A percentile compares a stretch with the other conserved stretches of the same genome.
Conservation (phyloP, 768 basidiomycete genomes). For the Sporobolomyces roseus region DNA sequence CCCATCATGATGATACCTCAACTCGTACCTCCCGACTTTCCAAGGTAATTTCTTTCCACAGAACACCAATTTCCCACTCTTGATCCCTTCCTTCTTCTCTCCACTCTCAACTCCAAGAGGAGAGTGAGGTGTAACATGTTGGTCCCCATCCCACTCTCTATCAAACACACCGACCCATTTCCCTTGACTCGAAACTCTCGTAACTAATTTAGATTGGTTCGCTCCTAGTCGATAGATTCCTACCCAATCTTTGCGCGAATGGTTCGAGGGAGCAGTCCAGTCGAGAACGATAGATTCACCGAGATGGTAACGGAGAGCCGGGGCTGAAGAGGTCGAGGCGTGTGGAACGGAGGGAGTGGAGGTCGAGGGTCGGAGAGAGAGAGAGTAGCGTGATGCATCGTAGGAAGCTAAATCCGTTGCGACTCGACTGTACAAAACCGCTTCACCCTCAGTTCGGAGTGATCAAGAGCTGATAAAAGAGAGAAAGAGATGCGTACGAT, state of each 20-base stretch:
- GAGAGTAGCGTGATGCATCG: constrained; percentile 73
- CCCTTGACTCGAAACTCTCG: constrained; percentile 76
- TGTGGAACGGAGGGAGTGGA: constrained; percentile 22
- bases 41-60: constrained; percentile 76
- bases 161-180: constrained; percentile 89
- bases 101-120: constrained; percentile 43
- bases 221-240: constrained; percentile 69
- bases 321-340: constrained; percentile 27
- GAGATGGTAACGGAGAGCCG: constrained; percentile 65
- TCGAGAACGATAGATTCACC: constrained; percentile 81
- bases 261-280: constrained; percentile 80
- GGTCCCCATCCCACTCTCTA: constrained; percentile 89
- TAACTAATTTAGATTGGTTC: constrained; percentile 75
- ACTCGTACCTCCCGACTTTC: constrained; percentile 80
- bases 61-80: constrained; percentile 66
- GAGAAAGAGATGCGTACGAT: constrained; percentile 59
- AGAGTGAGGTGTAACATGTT: constrained; percentile 52
- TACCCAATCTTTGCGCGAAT: constrained; percentile 93
- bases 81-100: constrained; percentile 36
- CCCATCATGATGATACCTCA: constrained; percentile 87
- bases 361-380: constrained; percentile 56
- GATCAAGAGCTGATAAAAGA: background rate
- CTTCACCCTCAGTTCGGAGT: too few species aligned
- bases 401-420: constrained; percentile 74
- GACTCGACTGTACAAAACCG: constrained; percentile 58